Percentiles rank a stretch among this genome's conserved stretches.
phyloP scores from a whole-genome alignment of 1,284 basidiomycete species.

The Austropuccinia psidii region DNA sequence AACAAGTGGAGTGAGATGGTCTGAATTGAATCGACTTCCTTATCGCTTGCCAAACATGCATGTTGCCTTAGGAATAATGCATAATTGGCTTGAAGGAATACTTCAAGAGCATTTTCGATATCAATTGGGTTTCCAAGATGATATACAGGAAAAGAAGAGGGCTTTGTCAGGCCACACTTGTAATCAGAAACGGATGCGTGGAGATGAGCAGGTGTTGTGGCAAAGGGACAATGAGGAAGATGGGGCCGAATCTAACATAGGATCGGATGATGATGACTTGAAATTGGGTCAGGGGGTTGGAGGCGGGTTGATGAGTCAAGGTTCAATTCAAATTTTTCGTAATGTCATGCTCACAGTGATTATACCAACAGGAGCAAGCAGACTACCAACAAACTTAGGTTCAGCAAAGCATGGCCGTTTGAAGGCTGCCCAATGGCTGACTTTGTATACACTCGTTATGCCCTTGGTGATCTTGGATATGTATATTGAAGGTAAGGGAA shows the following conservation, averaged over 20 bases:
- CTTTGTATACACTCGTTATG: not conserved
- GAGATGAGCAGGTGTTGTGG: no score
- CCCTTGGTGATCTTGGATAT: not conserved
- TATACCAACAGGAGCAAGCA: not conserved
- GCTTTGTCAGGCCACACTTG: no score
- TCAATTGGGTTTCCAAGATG: slow-evolving; percentile 13
- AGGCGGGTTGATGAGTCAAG: not conserved
- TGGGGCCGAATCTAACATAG: no score
- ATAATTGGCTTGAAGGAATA: slow-evolving; percentile 25
- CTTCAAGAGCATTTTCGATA: slow-evolving; percentile 1
- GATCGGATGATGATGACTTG: no score
- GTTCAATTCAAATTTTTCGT: not conserved
- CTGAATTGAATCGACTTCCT: slow-evolving; percentile 7
- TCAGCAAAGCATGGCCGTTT: not conserved
- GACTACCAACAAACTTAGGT: slow-evolving; percentile 7
- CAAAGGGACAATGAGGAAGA: no score
- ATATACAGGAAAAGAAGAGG: no score
- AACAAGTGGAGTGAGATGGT: slow-evolving; percentile 2
- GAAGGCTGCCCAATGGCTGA: slow-evolving; percentile 24
- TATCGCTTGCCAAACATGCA: not conserved
- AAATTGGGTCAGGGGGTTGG: no score
- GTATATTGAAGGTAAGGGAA: not conserved
- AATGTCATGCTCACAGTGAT: not conserved
- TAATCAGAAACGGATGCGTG: no score
- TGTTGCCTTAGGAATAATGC: slow-evolving; percentile 15